Evolutionary conservation across 257 asterid species (phyloP).

Genomic region (Scutellaria baicalensis): DNA sequence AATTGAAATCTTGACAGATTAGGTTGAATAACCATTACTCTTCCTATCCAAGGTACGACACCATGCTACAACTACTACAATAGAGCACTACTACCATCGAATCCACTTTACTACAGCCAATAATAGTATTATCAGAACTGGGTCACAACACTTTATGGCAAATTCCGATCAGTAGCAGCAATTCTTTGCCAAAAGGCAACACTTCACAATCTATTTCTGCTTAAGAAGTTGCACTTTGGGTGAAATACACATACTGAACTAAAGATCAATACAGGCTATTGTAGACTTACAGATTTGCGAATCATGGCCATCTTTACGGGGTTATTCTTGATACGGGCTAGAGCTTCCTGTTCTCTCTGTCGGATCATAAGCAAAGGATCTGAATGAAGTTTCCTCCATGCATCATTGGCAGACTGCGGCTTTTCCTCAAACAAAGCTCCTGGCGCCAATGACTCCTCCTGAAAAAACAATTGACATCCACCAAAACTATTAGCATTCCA

Average conservation of each 20-base stretch:
- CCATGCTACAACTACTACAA: background rate
- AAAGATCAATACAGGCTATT: background rate
- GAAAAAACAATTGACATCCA: slow-evolving; percentile 23
- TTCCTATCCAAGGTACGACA: background rate
- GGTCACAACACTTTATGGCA: background rate
- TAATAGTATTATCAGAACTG: background rate
- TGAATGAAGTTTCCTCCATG: slow-evolving; percentile 97
- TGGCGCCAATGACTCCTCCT: slow-evolving; percentile 41
- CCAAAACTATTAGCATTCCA: slow-evolving; percentile 5
- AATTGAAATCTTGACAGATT: background rate
- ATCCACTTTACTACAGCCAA: background rate
- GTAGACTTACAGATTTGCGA: slow-evolving; percentile 72
- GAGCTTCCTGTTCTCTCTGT: slow-evolving; percentile 93
- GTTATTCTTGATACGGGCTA: slow-evolving; percentile 84
- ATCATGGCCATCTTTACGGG: slow-evolving; percentile 96
- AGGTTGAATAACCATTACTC: background rate
- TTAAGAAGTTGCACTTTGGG: background rate
- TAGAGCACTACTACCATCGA: background rate
- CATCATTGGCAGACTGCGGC: slow-evolving; percentile 86
- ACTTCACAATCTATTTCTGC: background rate
- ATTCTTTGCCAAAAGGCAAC: background rate
- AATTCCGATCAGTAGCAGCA: background rate
- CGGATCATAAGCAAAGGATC: slow-evolving; percentile 95
- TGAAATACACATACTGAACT: background rate
- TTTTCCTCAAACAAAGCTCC: slow-evolving; percentile 94